Percentiles rank a stretch among this genome's conserved stretches.
Evolutionary conservation across 2,329 filamentous ascomycete species (phyloP).

Genomic region (Xylogone sp.): DNA sequence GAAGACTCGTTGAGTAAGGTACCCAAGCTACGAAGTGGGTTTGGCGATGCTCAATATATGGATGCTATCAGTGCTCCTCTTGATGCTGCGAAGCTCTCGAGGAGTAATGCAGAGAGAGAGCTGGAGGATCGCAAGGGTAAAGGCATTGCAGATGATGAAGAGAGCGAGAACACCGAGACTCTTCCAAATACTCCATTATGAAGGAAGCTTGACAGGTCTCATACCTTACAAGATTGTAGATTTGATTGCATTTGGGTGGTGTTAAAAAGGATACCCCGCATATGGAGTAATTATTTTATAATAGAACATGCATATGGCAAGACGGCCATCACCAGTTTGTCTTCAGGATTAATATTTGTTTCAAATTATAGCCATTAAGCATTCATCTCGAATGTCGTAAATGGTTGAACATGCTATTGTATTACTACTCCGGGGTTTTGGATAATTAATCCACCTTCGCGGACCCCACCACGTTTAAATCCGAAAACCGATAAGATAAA

Average conservation of each 20-base stretch:
- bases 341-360: too few species aligned
- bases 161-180: constrained; percentile 9
- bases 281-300: constrained; percentile 2
- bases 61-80: constrained; percentile 56
- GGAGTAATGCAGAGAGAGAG: constrained; percentile 15
- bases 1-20: constrained; percentile 1
- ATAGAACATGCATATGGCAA: too few species aligned
- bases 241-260: constrained; percentile 4
- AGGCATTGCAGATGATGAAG: constrained; percentile 7
- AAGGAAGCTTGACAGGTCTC: background rate
- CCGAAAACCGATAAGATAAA: background rate
- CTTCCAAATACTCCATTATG: background rate
- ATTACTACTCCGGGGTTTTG: too few species aligned
- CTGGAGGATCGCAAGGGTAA: constrained; percentile 7
- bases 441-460: background rate
- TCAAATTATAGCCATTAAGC: too few species aligned
- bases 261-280: constrained; percentile 23
- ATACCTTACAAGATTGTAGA: too few species aligned
- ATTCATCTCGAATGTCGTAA: too few species aligned
- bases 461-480: background rate
- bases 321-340: too few species aligned
- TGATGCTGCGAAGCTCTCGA: constrained; percentile 24
- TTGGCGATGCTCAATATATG: constrained; percentile 56
- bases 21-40: constrained; percentile 43
- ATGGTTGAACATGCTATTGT: too few species aligned